Evolutionary conservation across 225 moss, liverwort and hornwort species (phyloP).

Genomic region (Pleurozium schreberi): DNA sequence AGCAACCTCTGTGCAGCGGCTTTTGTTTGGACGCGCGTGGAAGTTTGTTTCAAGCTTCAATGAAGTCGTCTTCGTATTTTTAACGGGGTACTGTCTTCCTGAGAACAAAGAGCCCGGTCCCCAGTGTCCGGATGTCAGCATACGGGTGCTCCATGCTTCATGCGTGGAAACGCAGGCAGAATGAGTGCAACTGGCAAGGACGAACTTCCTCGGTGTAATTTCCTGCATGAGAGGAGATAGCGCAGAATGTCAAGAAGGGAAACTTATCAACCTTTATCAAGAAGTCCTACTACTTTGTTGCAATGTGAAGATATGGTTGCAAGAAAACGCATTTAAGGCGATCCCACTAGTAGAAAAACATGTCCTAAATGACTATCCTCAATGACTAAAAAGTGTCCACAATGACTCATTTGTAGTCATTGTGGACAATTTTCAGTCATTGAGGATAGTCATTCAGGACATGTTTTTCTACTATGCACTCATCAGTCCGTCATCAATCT

Average conservation of each 20-base stretch:
- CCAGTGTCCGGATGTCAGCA: not conserved
- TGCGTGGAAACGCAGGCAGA: not conserved
- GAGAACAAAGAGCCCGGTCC: not conserved
- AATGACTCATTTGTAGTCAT: no score
- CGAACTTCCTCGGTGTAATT: not conserved
- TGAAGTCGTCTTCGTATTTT: not conserved
- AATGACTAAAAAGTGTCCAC: no score
- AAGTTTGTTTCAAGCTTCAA: not conserved
- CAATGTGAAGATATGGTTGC: not conserved
- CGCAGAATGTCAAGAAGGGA: not conserved
- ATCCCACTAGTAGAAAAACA: no score
- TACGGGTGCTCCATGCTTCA: not conserved
- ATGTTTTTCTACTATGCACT: no score
- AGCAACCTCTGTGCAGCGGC: not conserved
- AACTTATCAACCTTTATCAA: not conserved
- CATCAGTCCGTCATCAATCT: no score
- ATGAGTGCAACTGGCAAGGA: not conserved
- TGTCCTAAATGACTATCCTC: no score
- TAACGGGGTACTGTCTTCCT: not conserved
- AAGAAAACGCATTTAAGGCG: not conserved
- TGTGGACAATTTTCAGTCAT: no score
- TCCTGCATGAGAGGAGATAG: not conserved
- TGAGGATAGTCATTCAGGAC: no score
- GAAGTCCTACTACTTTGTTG: not conserved
- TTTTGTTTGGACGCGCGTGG: not conserved